Conservation (phyloP, 2,329 filamentous ascomycete species). For the Colletotrichum siamense region DNA sequence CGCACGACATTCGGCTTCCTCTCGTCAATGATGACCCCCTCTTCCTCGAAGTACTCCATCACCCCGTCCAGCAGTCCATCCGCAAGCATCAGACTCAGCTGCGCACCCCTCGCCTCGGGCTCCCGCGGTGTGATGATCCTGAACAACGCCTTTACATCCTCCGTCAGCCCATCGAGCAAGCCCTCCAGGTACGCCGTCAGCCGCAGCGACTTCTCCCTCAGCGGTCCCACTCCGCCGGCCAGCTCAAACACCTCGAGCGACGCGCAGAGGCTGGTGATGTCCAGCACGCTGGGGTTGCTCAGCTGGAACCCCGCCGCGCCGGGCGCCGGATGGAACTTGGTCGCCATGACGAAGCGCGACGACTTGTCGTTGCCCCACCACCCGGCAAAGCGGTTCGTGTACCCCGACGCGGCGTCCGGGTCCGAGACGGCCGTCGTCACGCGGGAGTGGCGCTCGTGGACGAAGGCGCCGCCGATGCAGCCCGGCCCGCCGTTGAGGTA, state of each 20-base stretch:
- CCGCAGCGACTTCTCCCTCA: constrained; percentile 70
- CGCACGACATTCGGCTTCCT: constrained; percentile 81
- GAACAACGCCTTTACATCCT: constrained; percentile 42
- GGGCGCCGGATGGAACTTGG: constrained; percentile 75
- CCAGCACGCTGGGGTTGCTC: constrained; percentile 80
- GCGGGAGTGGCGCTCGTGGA: constrained; percentile 75
- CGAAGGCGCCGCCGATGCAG: constrained; percentile 79
- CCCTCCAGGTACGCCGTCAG: constrained; percentile 77
- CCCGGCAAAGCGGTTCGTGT: constrained; percentile 73
- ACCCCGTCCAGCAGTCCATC: constrained; percentile 71
- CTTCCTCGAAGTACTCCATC: constrained; percentile 63
- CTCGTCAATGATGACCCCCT: constrained; percentile 79
- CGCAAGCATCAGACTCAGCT: constrained; percentile 73
- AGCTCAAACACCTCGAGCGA: constrained; percentile 74
- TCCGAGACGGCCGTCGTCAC: constrained; percentile 49
- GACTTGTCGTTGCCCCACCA: constrained; percentile 88
- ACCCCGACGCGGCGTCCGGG: constrained; percentile 48
- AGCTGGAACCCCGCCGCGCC: constrained; percentile 85
- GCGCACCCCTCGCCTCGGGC: constrained; percentile 71
- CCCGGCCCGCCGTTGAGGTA: constrained; percentile 90
- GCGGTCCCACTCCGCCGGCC: constrained; percentile 64
- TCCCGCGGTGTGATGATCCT: constrained; percentile 70
- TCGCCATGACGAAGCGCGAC: constrained; percentile 83
- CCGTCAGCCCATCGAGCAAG: constrained; percentile 50
- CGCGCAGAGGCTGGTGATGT: constrained; percentile 73